phyloP scores from a whole-genome alignment of 2,329 filamentous ascomycete genomes.

The Fusarium torulosum region DNA sequence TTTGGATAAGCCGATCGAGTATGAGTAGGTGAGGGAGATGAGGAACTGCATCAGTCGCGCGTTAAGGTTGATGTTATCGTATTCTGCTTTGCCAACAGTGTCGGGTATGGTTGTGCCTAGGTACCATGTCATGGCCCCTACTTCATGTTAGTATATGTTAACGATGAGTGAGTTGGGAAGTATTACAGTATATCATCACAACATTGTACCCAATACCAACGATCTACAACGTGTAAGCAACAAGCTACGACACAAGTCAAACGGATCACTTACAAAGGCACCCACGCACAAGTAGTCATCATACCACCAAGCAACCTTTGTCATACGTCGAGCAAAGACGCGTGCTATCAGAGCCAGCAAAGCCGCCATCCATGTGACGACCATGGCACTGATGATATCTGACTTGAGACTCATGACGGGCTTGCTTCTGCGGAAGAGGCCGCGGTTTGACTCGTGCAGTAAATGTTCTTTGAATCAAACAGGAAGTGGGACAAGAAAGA shows the following conservation, averaged over 20 bases:
- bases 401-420: constrained; percentile 36
- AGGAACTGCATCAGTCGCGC: constrained; percentile 36
- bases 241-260: neutral
- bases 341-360: constrained; percentile 38
- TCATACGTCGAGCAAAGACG: constrained; percentile 41
- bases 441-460: neutral
- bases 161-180: rapidly evolving
- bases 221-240: constrained; percentile 29
- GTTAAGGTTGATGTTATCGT: constrained; percentile 33
- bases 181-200: constrained; percentile 38
- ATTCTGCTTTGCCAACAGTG: constrained; percentile 9
- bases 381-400: constrained; percentile 33
- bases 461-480: neutral
- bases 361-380: constrained; percentile 42
- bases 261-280: constrained; percentile 44
- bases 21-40: constrained; percentile 42
- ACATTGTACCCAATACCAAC: constrained; percentile 35
- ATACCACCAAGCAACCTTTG: constrained; percentile 44
- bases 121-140: constrained; percentile 38
- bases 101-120: constrained; percentile 36
- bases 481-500: neutral
- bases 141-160: constrained; percentile 3
- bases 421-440: constrained; percentile 5
- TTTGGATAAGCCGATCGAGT: constrained; percentile 48
- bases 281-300: constrained; percentile 44